Conservation (phyloP, 768 basidiomycete species). For the Suillus ampliporus region DNA sequence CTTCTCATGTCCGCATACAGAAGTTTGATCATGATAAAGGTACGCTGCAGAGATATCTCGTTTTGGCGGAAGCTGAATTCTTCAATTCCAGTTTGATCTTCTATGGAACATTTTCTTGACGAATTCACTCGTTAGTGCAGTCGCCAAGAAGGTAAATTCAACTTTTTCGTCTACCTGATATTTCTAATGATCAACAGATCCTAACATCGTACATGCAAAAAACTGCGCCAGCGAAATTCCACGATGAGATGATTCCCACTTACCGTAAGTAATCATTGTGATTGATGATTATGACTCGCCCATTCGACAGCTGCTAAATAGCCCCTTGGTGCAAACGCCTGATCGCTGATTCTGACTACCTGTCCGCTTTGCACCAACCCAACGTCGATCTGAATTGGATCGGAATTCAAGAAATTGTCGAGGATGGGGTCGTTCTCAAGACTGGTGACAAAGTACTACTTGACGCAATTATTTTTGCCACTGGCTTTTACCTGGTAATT, state of each 20-base stretch:
- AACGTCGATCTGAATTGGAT: conserved; percentile 61
- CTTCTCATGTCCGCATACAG: conserved; percentile 53
- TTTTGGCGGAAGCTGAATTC: neutral
- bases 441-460: conserved; percentile 54
- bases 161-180: conserved; percentile 5
- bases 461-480: conserved; percentile 64
- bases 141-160: conserved; percentile 38
- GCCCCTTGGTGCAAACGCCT: conserved; percentile 66
- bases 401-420: conserved; percentile 50
- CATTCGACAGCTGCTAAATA: conserved; percentile 21
- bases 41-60: conserved; percentile 26
- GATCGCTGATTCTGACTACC: conserved; percentile 63
- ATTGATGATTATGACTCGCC: neutral
- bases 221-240: conserved; percentile 52
- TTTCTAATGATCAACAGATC: conserved; percentile 36
- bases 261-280: conserved; percentile 45
- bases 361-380: conserved; percentile 53
- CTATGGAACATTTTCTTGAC: conserved; percentile 45
- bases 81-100: conserved; percentile 18
- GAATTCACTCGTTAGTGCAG: conserved; percentile 38
- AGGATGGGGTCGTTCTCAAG: conserved; percentile 55
- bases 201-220: conserved; percentile 50
- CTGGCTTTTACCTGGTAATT: conserved; percentile 57
- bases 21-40: conserved; percentile 51
- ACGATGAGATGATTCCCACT: conserved; percentile 51